Conservation (phyloP, 495 filamentous ascomycete genomes). For the Penicillium lividum region DNA sequence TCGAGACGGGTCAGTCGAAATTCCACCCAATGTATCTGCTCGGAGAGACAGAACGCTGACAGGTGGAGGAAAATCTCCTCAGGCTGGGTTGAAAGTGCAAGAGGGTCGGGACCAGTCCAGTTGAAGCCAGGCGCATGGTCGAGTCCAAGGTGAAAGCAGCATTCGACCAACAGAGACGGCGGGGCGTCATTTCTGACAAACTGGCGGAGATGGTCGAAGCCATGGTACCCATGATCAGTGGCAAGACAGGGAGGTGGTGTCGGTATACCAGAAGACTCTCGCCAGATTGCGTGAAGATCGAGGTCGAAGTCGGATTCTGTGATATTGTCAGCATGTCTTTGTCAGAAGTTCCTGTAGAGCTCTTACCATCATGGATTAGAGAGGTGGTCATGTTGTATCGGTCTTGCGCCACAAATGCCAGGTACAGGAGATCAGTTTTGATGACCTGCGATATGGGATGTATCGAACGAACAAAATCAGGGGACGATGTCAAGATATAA, state of each 20-base stretch:
- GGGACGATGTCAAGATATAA: background rate
- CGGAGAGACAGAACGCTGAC: constrained; percentile 6
- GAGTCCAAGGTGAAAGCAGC: constrained; percentile 2
- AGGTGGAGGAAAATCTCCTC: constrained; percentile 11
- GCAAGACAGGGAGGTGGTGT: constrained; percentile 12
- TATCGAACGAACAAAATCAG: background rate
- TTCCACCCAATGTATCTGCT: constrained; percentile 11
- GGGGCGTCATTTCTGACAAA: background rate
- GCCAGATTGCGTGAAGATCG: constrained; percentile 10
- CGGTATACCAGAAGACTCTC: constrained; percentile 13
- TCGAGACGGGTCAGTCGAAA: constrained; percentile 7
- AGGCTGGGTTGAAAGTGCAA: constrained; percentile 4
- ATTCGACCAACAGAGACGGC: constrained; percentile 5
- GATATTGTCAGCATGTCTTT: background rate
- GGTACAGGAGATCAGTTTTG: constrained; percentile 1
- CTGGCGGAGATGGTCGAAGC: background rate
- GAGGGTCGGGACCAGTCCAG: constrained; percentile 11
- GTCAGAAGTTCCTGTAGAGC: background rate
- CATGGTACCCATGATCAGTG: constrained; percentile 2
- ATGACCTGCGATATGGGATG: background rate
- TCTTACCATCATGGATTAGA: background rate
- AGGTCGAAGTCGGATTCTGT: constrained; percentile 11
- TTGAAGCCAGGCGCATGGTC: constrained; percentile 4
- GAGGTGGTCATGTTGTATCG: background rate
- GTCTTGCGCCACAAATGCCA: background rate